Base-by-base conservation (phyloP, 116 monocot species). In the Dioscorea cayenensis region DNA sequence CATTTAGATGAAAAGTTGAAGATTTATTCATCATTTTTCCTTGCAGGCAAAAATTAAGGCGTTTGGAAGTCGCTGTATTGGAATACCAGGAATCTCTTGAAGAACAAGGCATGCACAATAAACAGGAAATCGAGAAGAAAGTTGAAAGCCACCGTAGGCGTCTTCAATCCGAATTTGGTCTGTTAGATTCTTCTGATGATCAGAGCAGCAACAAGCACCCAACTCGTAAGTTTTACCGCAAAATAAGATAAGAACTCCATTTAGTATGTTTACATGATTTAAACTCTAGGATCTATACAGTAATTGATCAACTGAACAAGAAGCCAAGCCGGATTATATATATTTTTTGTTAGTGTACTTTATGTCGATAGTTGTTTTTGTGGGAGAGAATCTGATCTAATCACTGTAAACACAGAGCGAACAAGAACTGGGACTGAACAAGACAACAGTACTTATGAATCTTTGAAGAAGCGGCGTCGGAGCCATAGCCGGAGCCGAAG, bases 21-120 rank as follows among this genome's bases (percentile, higher is more conserved):
- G 25, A 23, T 14, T 49, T 66, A 59, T 75, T 48, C 68, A n/a
- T 59, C 25, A 32, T n/a, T 27, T 59, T 67, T n/a, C n/a, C n/a
- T n/a, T 76, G 60, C 84, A 99, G 99, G 55, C 89, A 99, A 58
- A 99, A 89, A 80, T 60, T 99, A 27, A 91, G 99, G 65, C 91
- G 91, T 60, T 48, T 99, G 73, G 99, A 99, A 72, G 87, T 99
- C 77, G 85, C 89, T 77, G 94, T 99, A n/a, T 84, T 99, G 80
- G 94, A 99, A 72, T 99, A 94, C 16, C 91, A 94, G 70, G 99
- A 94, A 78, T 86, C 91, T 70, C 89, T 99, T 71, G 94, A 99
- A 74, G 91, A 99, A 70, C 66, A 71, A 76, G 91, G 99, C 32
- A 65, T 84, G 27, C 78, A 83, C 77, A 99, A 70, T 61, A 21